Base-by-base conservation (phyloP, 2,329 filamentous ascomycete species). In the Cladophialophora carrionii region DNA sequence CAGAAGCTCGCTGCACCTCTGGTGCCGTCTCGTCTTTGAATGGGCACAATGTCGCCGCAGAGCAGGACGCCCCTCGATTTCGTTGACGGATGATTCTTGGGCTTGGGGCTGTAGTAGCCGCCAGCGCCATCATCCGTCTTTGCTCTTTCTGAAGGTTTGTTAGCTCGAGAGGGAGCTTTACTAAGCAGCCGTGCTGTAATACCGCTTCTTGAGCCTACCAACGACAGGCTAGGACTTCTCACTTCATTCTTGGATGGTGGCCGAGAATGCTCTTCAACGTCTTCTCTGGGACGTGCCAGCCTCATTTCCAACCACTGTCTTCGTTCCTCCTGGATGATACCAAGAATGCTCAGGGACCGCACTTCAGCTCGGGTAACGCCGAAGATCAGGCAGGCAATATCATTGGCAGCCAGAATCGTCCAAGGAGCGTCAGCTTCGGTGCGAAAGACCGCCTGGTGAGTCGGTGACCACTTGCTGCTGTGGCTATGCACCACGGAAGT, bases 351-450 rank as follows among this genome's bases (percentile, higher is more conserved):
- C 82, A 98, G 88, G 75, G 92, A 97, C 62, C 92, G 88, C 26
- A 99, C 91, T 77, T 99, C 95, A 4, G 91, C 91, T 74, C 92
- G 91, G n/a, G 93, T 96, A 9, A 99, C 92, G n/a, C 95, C 95
- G 79, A 98, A 99, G n/a, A 98, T 89, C 51, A 99, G 83, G 77
- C 95, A 99, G 20, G 95, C 95, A 56, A 99, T 83, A 75, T 99
- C 95, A 75, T 99, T 99, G 57, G 95, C 95, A 2, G 95, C 91
- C 60, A 97, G 85, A 65, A 99, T 97, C 0, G 94, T 99, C 90
- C 92, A 99, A 2, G 94, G 95, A 8, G 91, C 86, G 69, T 90
- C 88, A 14, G 90, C 85, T 77, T 96, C 91, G n/a, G 95, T 99
- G 7, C 94, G 96, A 76, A 99, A 99, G 63, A 99, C 97, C 60